phyloP scores from a whole-genome alignment of 257 asterid species.

The Scutellaria galericulata region DNA sequence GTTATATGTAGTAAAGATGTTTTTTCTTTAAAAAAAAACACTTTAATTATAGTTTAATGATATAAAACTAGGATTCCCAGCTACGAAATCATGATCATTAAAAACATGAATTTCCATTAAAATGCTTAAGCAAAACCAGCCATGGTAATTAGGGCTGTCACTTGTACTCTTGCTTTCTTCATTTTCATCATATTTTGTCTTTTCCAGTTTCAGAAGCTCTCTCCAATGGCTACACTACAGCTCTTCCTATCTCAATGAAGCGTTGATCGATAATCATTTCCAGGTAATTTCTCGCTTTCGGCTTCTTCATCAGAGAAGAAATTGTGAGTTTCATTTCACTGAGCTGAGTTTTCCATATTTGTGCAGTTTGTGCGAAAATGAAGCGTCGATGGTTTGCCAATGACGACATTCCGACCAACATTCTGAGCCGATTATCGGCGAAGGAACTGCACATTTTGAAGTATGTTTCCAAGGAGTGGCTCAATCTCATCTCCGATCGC shows the following conservation, averaged over 20 bases:
- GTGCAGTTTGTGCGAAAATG: conserved; percentile 39
- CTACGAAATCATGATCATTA: too few species aligned
- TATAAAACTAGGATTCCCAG: too few species aligned
- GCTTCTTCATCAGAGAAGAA: background rate
- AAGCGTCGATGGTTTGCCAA: conserved; percentile 41
- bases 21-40: too few species aligned
- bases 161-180: too few species aligned
- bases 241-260: background rate
- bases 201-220: too few species aligned
- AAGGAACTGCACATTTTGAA: conserved; percentile 49
- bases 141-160: too few species aligned
- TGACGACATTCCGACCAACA: conserved; percentile 46
- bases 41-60: too few species aligned
- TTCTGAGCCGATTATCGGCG: conserved; percentile 52
- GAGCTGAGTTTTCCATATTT: background rate
- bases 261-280: background rate
- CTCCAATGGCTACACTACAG: background rate
- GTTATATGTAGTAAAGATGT: too few species aligned
- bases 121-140: too few species aligned
- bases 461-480: conserved; percentile 65
- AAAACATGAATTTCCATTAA: too few species aligned
- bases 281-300: background rate
- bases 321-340: background rate
- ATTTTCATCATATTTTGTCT: too few species aligned
- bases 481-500: conserved; percentile 51